phyloP scores from a whole-genome alignment of 139 green algal genomes.

The Picochlorum costavermella region DNA sequence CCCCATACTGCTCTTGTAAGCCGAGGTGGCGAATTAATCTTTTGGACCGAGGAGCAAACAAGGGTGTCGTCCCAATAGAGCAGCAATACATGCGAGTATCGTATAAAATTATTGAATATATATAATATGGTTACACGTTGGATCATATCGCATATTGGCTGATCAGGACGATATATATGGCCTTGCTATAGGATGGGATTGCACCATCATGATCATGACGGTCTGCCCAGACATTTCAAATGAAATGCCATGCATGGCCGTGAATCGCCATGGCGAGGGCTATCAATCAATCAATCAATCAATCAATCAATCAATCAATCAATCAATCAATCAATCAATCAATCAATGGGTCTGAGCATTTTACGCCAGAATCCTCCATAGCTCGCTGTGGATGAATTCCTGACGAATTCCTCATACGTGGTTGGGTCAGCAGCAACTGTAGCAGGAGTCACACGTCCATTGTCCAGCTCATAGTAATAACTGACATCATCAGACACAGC shows the following conservation, averaged over 20 bases:
- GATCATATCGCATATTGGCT: too few relatives aligned
- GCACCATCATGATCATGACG: too few relatives aligned
- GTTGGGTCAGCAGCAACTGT: conserved; percentile 7
- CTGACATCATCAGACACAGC: conserved; percentile 18
- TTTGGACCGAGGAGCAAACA: neutral
- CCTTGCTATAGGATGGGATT: too few relatives aligned
- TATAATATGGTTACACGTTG: too few relatives aligned
- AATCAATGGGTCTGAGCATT: conserved; percentile 12
- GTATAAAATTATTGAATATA: too few relatives aligned
- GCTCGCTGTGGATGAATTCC: conserved; percentile 14
- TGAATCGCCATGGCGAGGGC: too few relatives aligned
- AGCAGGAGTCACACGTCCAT: neutral
- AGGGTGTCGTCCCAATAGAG: neutral
- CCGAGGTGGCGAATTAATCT: neutral
- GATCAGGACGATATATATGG: too few relatives aligned
- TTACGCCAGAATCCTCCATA: conserved; percentile 5
- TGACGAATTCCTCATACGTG: conserved; percentile 14
- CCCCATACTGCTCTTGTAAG: conserved; percentile 10
- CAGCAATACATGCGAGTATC: neutral
- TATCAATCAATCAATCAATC: too few relatives aligned
- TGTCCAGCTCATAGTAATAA: conserved; percentile 16
- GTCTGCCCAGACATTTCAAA: too few relatives aligned
- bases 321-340: neutral
- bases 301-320: conserved; percentile 6
- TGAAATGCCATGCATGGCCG: too few relatives aligned